Conservation (phyloP, 495 filamentous ascomycete genomes). For the Bathelium albidoporum region DNA sequence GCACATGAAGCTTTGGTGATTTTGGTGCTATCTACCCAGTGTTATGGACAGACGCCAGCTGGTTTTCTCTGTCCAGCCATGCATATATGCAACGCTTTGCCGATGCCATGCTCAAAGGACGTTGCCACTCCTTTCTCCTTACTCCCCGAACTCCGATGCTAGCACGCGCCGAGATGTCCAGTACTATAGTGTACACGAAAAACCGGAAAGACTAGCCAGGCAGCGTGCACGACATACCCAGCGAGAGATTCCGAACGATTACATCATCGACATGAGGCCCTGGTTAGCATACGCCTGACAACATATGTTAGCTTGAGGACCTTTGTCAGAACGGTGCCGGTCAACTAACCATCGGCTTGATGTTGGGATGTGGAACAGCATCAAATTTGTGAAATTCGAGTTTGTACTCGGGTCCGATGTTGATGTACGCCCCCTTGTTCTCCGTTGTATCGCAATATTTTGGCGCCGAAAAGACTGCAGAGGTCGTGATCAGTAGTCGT, state of each 20-base stretch:
- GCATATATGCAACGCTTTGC: background rate
- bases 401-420: conserved; percentile 85
- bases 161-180: background rate
- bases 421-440: conserved; percentile 98
- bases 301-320: background rate
- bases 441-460: conserved; percentile 96
- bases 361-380: conserved; percentile 88
- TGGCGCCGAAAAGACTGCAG: conserved; percentile 83
- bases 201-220: background rate
- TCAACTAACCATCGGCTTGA: conserved; percentile 77
- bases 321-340: background rate
- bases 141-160: background rate
- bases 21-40: background rate
- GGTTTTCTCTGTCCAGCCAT: background rate
- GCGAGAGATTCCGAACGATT: background rate
- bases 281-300: conserved; percentile 22
- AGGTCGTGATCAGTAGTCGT: conserved; percentile 16
- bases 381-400: conserved; percentile 86
- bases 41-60: background rate
- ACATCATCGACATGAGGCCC: conserved; percentile 22
- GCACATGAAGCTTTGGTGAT: too few relatives aligned
- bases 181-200: background rate
- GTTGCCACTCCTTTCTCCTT: background rate
- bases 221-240: background rate
- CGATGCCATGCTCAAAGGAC: background rate